These are phyloP conservation scores for Chamaenerion angustifolium DNA, from an alignment of 345 rosid species.

Conservation along the genomic window DNA sequence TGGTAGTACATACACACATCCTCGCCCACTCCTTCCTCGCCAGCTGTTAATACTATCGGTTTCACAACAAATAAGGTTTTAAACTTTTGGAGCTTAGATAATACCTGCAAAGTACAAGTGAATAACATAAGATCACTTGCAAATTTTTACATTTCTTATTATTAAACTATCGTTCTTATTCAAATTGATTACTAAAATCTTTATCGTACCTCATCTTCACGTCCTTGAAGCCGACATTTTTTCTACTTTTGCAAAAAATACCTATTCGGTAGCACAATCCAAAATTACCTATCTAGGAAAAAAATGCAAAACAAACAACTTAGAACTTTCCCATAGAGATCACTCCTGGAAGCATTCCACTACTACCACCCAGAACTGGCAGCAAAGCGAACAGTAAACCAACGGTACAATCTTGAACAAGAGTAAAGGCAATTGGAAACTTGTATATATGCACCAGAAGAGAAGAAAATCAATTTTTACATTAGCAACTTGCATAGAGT, in stretches of 20 bases:
- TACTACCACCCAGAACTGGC: slow-evolving; percentile 92
- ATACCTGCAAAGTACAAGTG: slow-evolving; percentile 27
- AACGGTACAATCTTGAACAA: slow-evolving; percentile 83
- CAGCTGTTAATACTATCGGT: slow-evolving; percentile 22
- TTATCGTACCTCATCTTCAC: slow-evolving; percentile 66
- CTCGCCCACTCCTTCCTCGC: slow-evolving; percentile 32
- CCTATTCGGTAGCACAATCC: no score
- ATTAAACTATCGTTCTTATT: not conserved
- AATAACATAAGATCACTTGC: not conserved
- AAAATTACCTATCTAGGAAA: no score
- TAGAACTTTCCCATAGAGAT: slow-evolving; percentile 90
- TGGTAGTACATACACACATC: no score
- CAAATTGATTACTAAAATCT: not conserved
- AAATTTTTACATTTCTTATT: not conserved
- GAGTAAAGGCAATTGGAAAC: slow-evolving; percentile 9
- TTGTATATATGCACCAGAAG: slow-evolving; percentile 2
- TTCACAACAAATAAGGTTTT: slow-evolving; percentile 37
- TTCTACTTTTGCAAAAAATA: slow-evolving; percentile 49
- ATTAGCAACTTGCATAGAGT: slow-evolving; percentile 2
- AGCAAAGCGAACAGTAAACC: slow-evolving; percentile 91
- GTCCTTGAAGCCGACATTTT: slow-evolving; percentile 80
- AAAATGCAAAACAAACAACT: slow-evolving; percentile 15
- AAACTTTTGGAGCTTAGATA: slow-evolving; percentile 65
- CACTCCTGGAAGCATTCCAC: slow-evolving; percentile 76
- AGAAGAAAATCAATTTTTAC: not conserved